A percentile compares a stretch with the other conserved stretches of the same genome.
phyloP scores from a whole-genome alignment of 1,284 basidiomycete genomes.

The Trametes hirsuta region DNA sequence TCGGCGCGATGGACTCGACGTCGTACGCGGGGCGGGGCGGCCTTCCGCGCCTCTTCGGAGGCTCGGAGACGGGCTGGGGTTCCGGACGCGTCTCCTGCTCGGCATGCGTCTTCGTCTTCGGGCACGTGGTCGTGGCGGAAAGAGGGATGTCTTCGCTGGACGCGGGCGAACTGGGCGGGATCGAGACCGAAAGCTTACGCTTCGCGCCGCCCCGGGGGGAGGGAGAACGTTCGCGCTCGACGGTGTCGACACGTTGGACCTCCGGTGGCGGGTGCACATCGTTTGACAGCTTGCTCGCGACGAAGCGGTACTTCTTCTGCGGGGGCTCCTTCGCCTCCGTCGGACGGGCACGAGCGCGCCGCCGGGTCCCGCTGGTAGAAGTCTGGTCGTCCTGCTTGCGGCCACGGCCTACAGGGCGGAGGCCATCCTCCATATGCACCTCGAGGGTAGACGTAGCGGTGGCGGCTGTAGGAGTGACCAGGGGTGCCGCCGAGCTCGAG shows the following conservation, averaged over 20 bases:
- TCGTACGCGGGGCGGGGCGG: constrained; percentile 12
- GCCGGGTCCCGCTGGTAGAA: not conserved
- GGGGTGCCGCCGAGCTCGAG: too few relatives aligned
- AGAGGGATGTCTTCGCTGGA: constrained; percentile 15
- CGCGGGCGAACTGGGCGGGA: not conserved
- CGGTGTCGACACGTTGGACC: not conserved
- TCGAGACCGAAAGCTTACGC: constrained; percentile 4
- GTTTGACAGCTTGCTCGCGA: constrained; percentile 16
- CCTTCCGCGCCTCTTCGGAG: constrained; percentile 11
- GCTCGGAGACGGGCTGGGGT: not conserved
- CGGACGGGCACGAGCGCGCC: not conserved
- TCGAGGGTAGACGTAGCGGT: not conserved
- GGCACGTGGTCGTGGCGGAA: not conserved
- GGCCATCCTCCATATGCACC: not conserved
- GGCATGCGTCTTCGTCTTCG: not conserved
- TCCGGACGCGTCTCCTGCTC: not conserved
- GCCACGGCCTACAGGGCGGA: not conserved
- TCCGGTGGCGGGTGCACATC: not conserved
- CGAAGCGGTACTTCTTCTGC: constrained; percentile 23
- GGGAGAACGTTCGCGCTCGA: not conserved
- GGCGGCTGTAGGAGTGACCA: too few relatives aligned
- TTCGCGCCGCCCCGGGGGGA: constrained; percentile 3
- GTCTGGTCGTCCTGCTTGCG: not conserved
- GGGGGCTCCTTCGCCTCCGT: not conserved
- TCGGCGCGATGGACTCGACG: constrained; percentile 9